phyloP scores from a whole-genome alignment of 2,329 filamentous ascomycete genomes.

The Trichoderma afroharzianum region DNA sequence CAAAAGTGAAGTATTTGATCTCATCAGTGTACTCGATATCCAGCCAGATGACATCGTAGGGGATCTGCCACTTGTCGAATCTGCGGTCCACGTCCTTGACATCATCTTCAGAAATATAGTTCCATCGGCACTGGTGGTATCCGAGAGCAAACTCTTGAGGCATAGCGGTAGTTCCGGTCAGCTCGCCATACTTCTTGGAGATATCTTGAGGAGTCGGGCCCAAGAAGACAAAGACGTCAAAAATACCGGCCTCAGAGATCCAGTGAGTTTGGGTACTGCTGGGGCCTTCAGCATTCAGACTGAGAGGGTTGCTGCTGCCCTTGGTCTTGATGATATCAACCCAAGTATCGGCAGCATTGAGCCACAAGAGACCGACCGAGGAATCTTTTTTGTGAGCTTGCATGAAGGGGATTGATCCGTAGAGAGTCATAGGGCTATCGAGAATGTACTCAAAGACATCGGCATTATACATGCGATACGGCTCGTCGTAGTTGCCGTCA shows the following conservation, averaged over 20 bases:
- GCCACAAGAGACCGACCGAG: constrained; percentile 94
- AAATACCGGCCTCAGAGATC: constrained; percentile 86
- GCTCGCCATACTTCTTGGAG: constrained; percentile 75
- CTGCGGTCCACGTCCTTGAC: constrained; percentile 95
- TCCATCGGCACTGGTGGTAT: constrained; percentile 98
- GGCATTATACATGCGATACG: constrained; percentile 91
- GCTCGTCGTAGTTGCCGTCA: constrained; percentile 78
- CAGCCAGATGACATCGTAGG: constrained; percentile 98
- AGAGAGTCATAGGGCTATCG: constrained; percentile 97
- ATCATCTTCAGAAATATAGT: constrained; percentile 95
- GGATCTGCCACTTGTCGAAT: constrained; percentile 92
- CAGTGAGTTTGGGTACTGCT: constrained; percentile 88
- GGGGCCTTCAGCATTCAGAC: constrained; percentile 65
- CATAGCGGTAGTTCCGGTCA: constrained; percentile 87
- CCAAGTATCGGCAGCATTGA: constrained; percentile 97
- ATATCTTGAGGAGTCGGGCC: constrained; percentile 83
- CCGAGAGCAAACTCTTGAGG: constrained; percentile 89
- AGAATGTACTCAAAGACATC: constrained; percentile 98
- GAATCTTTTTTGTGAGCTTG: constrained; percentile 93
- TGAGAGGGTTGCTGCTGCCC: constrained; percentile 68
- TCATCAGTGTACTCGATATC: constrained; percentile 97
- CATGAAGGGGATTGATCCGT: constrained; percentile 97
- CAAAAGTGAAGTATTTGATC: constrained; percentile 98
- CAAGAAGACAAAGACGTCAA: constrained; percentile 93
- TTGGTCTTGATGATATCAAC: constrained; percentile 86